A percentile compares a stretch with the other conserved stretches of the same genome.
These are phyloP conservation scores for Arthrinium phaeospermum DNA, from an alignment of 2,329 filamentous ascomycete genomes.

Conservation along the genomic window DNA sequence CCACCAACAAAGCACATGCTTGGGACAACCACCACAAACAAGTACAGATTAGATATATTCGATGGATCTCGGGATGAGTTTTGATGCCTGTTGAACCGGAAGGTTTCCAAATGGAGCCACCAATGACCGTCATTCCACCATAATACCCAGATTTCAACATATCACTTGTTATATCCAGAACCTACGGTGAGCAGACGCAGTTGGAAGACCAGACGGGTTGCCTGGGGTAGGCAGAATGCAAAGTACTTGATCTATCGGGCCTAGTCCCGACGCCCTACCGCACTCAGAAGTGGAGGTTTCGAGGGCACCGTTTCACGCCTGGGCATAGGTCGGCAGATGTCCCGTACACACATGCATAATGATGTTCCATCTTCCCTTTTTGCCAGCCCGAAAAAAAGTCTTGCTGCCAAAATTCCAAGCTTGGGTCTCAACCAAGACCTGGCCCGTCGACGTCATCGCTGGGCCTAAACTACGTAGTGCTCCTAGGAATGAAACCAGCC, in stretches of 20 bases:
- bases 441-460: conserved; percentile 1
- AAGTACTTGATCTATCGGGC: conserved; percentile 1
- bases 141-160: neutral
- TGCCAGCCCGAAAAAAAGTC: too few species aligned
- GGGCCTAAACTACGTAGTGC: neutral
- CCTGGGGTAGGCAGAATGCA: neutral
- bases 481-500: neutral
- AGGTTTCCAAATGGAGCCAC: neutral
- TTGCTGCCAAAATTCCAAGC: neutral
- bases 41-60: neutral
- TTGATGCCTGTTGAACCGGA: neutral
- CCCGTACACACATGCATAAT: neutral
- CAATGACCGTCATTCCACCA: neutral
- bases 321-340: neutral
- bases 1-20: conserved; percentile 2
- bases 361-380: neutral
- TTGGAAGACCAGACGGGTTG: neutral
- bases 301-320: neutral
- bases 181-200: neutral
- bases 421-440: neutral
- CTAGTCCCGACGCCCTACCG: neutral
- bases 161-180: neutral
- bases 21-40: neutral
- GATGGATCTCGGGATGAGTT: too few species aligned
- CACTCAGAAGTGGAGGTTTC: neutral